Conservation (phyloP, 805 yeast species). For the Wickerhamomyces strasburgensis region DNA sequence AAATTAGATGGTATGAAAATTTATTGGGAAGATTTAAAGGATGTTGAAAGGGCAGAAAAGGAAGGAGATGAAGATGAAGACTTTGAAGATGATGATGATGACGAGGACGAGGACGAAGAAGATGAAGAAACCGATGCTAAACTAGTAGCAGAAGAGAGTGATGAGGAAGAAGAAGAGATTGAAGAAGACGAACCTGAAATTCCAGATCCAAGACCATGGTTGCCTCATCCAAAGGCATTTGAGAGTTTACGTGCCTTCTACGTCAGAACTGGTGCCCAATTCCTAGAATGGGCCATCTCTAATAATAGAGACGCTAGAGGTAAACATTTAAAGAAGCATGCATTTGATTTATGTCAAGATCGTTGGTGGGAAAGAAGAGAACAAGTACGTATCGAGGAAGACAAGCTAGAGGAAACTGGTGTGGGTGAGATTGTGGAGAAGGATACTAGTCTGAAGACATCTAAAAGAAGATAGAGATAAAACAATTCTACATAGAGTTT, state of each 20-base stretch:
- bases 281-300: constrained; percentile 90
- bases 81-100: constrained; percentile 63
- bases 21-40: constrained; percentile 79
- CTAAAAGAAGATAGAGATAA: constrained; percentile 57
- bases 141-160: constrained; percentile 37
- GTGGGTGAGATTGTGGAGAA: constrained; percentile 82
- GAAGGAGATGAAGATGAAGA: constrained; percentile 65
- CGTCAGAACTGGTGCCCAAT: constrained; percentile 77
- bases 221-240: constrained; percentile 94
- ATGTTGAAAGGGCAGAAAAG: constrained; percentile 47
- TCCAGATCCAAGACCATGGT: constrained; percentile 93
- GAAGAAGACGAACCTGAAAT: constrained; percentile 61
- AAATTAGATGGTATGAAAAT: constrained; percentile 84
- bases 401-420: constrained; percentile 81
- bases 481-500: background rate
- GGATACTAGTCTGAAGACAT: constrained; percentile 45
- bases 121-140: constrained; percentile 37
- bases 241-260: constrained; percentile 82
- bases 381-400: constrained; percentile 82
- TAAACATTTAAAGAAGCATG: constrained; percentile 79
- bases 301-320: constrained; percentile 84
- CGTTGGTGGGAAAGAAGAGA: constrained; percentile 99
- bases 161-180: constrained; percentile 62
- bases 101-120: constrained; percentile 59
- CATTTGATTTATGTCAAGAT: constrained; percentile 87